phyloP scores from a whole-genome alignment of 2,329 filamentous ascomycete species.

The Aspergillus puulaauensis region DNA sequence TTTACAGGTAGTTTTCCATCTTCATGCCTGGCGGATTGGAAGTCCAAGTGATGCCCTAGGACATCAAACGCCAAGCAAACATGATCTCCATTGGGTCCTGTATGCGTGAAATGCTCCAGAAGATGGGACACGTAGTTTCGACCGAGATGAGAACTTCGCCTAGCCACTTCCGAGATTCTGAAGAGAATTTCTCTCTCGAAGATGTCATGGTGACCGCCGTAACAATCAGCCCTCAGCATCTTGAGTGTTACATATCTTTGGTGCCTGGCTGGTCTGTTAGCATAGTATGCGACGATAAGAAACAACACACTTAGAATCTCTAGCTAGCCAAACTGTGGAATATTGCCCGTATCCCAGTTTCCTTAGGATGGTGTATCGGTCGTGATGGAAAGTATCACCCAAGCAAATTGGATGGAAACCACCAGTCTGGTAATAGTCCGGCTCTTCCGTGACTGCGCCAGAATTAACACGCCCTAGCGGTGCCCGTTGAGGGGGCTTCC shows the following conservation, averaged over 20 bases:
- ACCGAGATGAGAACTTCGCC: conserved; percentile 19
- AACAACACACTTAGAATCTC: conserved; percentile 63
- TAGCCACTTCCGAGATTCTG: conserved; percentile 17
- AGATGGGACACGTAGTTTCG: conserved; percentile 17
- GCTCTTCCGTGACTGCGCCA: conserved; percentile 63
- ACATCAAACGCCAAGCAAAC: conserved; percentile 29
- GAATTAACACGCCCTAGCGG: neutral
- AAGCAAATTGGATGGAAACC: conserved; percentile 52
- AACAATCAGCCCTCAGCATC: conserved; percentile 26
- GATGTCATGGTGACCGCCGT: conserved; percentile 22
- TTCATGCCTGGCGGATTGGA: conserved; percentile 21
- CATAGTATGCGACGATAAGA: neutral
- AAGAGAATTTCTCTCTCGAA: conserved; percentile 24
- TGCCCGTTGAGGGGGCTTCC: too few relatives aligned
- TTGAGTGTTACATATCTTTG: conserved; percentile 25
- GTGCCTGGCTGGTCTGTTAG: conserved; percentile 16
- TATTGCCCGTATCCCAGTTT: conserved; percentile 95
- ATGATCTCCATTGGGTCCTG: conserved; percentile 28
- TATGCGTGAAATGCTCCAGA: conserved; percentile 27
- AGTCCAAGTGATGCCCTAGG: conserved; percentile 24
- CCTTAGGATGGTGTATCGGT: conserved; percentile 84
- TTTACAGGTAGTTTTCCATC: conserved; percentile 23
- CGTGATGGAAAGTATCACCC: conserved; percentile 85
- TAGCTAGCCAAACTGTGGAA: conserved; percentile 77
- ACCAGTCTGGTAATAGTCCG: conserved; percentile 92